Evolutionary conservation across 345 rosid genomes (phyloP).

Genomic region (Populus ilicifolia): DNA sequence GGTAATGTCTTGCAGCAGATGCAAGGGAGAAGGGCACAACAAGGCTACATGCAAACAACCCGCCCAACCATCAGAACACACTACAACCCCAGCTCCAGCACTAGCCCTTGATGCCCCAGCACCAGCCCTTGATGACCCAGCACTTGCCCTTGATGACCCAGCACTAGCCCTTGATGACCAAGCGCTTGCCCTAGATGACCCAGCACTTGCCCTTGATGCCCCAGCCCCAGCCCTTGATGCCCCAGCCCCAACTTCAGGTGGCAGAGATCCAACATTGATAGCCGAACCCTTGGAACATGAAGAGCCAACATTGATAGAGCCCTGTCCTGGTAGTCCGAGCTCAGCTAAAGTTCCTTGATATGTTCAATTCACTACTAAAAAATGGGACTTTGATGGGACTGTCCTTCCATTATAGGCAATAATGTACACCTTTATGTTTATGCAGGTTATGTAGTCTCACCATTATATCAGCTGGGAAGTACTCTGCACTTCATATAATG

Average conservation of each 20-base stretch:
- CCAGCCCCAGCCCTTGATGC: no score
- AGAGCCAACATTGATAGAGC: slow-evolving; percentile 8
- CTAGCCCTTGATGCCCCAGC: not conserved
- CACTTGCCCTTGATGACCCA: not conserved
- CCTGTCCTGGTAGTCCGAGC: not conserved
- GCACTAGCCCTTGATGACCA: not conserved
- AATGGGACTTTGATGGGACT: not conserved
- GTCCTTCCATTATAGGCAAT: not conserved
- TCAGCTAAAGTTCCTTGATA: not conserved
- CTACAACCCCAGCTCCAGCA: not conserved
- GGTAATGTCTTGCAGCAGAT: slow-evolving; percentile 61
- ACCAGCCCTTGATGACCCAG: not conserved
- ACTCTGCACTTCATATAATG: not conserved
- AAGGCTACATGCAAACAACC: slow-evolving; percentile 72
- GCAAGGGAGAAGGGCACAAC: slow-evolving; percentile 82
- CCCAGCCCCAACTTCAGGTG: not conserved
- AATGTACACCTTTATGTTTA: not conserved
- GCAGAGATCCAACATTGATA: no score
- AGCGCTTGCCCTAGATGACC: no score
- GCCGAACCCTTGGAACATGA: not conserved
- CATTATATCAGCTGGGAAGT: not conserved
- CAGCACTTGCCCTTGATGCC: no score
- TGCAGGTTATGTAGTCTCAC: not conserved
- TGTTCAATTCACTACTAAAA: not conserved
- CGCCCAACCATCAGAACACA: not conserved